These are phyloP conservation scores for Pythium brachiatum DNA, from an alignment of 352 stramenopile genomes.

Conservation along the genomic window DNA sequence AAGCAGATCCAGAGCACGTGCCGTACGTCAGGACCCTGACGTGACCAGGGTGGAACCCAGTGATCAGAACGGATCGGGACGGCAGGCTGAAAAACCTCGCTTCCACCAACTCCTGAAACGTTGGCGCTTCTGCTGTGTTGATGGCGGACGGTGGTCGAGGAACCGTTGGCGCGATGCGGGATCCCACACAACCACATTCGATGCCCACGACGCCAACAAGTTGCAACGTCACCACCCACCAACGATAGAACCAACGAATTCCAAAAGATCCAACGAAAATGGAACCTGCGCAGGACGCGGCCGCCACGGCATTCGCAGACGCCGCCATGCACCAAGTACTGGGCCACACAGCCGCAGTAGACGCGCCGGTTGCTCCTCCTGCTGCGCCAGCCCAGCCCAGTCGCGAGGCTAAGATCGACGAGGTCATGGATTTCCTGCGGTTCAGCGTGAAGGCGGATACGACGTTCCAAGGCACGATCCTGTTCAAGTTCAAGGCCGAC, in stretches of 20 bases:
- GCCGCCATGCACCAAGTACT: constrained; percentile 7
- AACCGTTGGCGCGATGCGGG: constrained; percentile 11
- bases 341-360: constrained; percentile 2
- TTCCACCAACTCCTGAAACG: not conserved
- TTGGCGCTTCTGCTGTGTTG: constrained; percentile 18
- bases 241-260: constrained; percentile 10
- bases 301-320: constrained; percentile 9
- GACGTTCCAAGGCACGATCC: constrained; percentile 73
- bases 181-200: not conserved
- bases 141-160: not conserved
- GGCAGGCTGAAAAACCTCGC: constrained; percentile 18
- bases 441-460: constrained; percentile 78
- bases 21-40: constrained; percentile 22
- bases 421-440: constrained; percentile 85
- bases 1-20: constrained; percentile 4
- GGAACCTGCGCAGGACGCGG: constrained; percentile 9
- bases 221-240: too few species aligned
- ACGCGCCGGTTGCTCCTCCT: too few species aligned
- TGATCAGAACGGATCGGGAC: constrained; percentile 16
- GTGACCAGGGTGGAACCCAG: not conserved
- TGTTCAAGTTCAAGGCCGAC: constrained; percentile 78
- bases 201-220: constrained; percentile 16
- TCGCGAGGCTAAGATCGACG: constrained; percentile 76
- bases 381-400: not conserved
- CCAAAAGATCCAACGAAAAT: constrained; percentile 4